These are phyloP conservation scores for Candida stauntonica DNA, from an alignment of 805 yeast species.

Conservation along the genomic window DNA sequence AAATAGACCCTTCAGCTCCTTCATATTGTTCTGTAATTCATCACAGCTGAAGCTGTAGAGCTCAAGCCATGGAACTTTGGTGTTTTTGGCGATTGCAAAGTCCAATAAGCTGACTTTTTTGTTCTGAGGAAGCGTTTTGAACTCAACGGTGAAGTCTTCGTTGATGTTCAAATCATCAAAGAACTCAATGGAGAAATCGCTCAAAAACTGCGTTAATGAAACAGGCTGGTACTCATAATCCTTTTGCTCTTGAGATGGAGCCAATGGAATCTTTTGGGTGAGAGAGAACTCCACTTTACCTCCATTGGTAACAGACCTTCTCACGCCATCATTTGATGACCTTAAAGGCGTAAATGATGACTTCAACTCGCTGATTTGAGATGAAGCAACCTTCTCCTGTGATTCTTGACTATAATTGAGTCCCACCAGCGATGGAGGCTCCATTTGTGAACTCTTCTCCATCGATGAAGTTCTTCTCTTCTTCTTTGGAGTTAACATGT, in stretches of 20 bases:
- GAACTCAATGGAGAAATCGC: slow-evolving; percentile 25
- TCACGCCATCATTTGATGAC: slow-evolving; percentile 8
- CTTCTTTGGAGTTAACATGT: slow-evolving; percentile 26
- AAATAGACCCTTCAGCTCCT: slow-evolving; percentile 20
- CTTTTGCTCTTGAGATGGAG: slow-evolving; percentile 22
- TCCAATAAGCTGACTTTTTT: slow-evolving; percentile 10
- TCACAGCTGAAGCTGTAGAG: slow-evolving; percentile 26
- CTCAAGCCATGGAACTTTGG: slow-evolving; percentile 27
- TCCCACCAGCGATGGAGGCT: not conserved
- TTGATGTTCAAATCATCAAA: slow-evolving; percentile 25
- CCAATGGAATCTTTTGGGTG: slow-evolving; percentile 19
- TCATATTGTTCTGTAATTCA: slow-evolving; percentile 26
- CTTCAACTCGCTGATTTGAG: slow-evolving; percentile 15
- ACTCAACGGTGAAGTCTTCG: slow-evolving; percentile 21
- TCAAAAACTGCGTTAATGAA: slow-evolving; percentile 21
- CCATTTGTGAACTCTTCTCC: not conserved
- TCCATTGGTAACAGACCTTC: slow-evolving; percentile 14
- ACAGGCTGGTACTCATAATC: slow-evolving; percentile 22
- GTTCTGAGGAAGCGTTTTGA: slow-evolving; percentile 8
- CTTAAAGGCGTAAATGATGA: slow-evolving; percentile 26
- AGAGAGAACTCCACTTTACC: slow-evolving; percentile 18
- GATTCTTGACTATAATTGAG: too few species aligned
- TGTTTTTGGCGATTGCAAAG: slow-evolving; percentile 20
- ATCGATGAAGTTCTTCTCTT: slow-evolving; percentile 11
- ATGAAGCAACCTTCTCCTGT: slow-evolving; percentile 1